Percentiles rank a stretch among this genome's conserved stretches.
Evolutionary conservation across 129 eudicot species (phyloP).

Genomic region (Lactuca saligna): DNA sequence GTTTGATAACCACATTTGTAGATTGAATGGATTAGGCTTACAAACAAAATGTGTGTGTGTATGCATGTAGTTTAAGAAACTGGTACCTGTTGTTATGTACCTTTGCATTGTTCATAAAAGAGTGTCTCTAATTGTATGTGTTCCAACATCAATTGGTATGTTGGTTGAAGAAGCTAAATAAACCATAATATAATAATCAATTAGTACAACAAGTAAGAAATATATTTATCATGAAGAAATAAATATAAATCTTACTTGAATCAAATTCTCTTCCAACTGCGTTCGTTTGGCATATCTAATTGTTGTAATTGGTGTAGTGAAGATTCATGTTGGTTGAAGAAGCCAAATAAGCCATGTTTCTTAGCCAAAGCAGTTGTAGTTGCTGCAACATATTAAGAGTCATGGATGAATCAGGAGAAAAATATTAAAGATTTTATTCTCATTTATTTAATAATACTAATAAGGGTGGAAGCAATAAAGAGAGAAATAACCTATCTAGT

Average conservation of each 20-base stretch:
- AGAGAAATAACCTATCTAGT: conserved; percentile 68
- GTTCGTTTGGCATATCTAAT: conserved; percentile 82
- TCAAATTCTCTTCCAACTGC: conserved; percentile 89
- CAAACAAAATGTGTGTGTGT: neutral
- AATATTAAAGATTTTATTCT: neutral
- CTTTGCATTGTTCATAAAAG: conserved; percentile 83
- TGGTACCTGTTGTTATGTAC: conserved; percentile 28
- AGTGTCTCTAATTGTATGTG: conserved; percentile 75
- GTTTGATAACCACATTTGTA: too few species aligned
- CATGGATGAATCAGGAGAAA: conserved; percentile 2
- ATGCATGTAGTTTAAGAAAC: conserved; percentile 2
- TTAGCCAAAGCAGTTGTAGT: conserved; percentile 91
- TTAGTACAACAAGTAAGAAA: conserved; percentile 21
- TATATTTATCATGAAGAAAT: conserved; percentile 6
- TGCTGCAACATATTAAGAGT: conserved; percentile 64
- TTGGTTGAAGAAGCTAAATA: conserved; percentile 78
- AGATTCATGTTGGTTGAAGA: conserved; percentile 84
- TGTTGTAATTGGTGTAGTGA: too few species aligned
- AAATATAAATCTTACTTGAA: conserved; percentile 51
- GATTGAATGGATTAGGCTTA: conserved; percentile 6
- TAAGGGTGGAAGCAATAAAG: neutral
- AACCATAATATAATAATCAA: conserved; percentile 19
- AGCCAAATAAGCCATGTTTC: conserved; percentile 67
- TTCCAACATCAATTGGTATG: conserved; percentile 74
- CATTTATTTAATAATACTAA: neutral